Percentiles rank a stretch among this genome's conserved stretches.
Evolutionary conservation across 2,329 filamentous ascomycete species (phyloP).

Genomic region (Penicillium sp.): DNA sequence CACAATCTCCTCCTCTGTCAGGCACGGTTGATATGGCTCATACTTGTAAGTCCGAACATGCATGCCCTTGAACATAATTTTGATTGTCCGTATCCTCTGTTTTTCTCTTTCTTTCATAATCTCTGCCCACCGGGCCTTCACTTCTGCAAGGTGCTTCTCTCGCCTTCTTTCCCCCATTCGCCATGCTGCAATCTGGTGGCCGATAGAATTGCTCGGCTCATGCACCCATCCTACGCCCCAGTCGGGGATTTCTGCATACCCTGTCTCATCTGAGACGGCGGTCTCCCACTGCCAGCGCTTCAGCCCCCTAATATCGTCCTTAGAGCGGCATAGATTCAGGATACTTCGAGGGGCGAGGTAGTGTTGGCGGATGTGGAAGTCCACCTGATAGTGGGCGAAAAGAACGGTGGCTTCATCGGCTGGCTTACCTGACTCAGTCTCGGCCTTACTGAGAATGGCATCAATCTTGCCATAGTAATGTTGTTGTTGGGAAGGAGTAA

Average conservation of each 20-base stretch:
- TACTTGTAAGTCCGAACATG: not conserved
- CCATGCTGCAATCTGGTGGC: not conserved
- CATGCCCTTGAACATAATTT: not conserved
- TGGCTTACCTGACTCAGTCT: not conserved
- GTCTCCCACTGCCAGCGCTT: constrained; percentile 27
- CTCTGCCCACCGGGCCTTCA: constrained; percentile 13
- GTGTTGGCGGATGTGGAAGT: constrained; percentile 36
- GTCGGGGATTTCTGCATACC: not conserved
- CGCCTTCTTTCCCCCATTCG: not conserved
- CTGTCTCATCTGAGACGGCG: not conserved
- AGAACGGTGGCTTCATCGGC: constrained; percentile 15
- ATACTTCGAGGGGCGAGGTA: constrained; percentile 22
- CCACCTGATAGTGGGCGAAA: constrained; percentile 31
- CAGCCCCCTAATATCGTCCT: constrained; percentile 27
- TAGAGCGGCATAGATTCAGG: constrained; percentile 30
- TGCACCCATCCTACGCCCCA: constrained; percentile 2
- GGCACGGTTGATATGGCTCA: not conserved
- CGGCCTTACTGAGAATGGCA: constrained; percentile 8
- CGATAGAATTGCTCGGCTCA: constrained; percentile 4
- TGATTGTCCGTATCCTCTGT: constrained; percentile 11
- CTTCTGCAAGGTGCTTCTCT: constrained; percentile 6
- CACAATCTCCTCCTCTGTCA: not conserved
- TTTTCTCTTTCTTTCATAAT: constrained; percentile 19
- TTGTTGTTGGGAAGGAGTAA: constrained; percentile 11
- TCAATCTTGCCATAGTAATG: constrained; percentile 20